Base-by-base conservation (phyloP, 2,329 filamentous ascomycete species). In the Monosporascus sp. region DNA sequence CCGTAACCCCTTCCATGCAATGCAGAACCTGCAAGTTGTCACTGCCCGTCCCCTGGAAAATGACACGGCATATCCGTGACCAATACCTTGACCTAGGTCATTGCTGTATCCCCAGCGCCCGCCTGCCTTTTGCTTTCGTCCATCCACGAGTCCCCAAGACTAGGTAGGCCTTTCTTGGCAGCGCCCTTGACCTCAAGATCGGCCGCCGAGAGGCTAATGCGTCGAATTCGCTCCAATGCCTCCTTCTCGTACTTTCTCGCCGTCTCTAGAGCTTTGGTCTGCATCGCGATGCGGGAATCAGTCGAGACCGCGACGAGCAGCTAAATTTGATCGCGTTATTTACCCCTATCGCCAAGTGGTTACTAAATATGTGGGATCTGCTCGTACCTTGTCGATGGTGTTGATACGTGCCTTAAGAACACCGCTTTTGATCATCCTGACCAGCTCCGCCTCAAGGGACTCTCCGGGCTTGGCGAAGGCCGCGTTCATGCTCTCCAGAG, bases 341-440 rank as follows among this genome's bases (percentile, higher is more conserved):
- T 37, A 14, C 22, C 31, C 31, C 1, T 35, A 35, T 35, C 31
- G 31, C 11, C 5, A 35, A 35, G 31, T 35, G 31, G 31, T 35
- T 14, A 35, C 11, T 35, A 5, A 14, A 35, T 14, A 35, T 35
- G 24, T 20, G 38, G 31, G 37, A n/a, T 38, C 37, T n/a, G 44
- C 17, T 22, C 40, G 24, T 72, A 86, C 85, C 67, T 84, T 81
- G 62, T 94, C 88, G 55, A 95, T 90, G 0, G 89, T 81, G 67
- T 99, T 91, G 55, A 99, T 87, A 28, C 91, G 82, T 7, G 91
- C 91, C 59, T 91, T 79, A 11, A 99, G 74, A 1, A 78, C 78
- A 7, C 85, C 85, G 14, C 78, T 75, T 50, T 85, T 78, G 62
- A 99, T 97, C 83, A 97, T 88, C 1, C 71, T 68, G 28, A 88